phyloP scores from a whole-genome alignment of 2,329 filamentous ascomycete genomes.

The Colletotrichum lindemuthianum region DNA sequence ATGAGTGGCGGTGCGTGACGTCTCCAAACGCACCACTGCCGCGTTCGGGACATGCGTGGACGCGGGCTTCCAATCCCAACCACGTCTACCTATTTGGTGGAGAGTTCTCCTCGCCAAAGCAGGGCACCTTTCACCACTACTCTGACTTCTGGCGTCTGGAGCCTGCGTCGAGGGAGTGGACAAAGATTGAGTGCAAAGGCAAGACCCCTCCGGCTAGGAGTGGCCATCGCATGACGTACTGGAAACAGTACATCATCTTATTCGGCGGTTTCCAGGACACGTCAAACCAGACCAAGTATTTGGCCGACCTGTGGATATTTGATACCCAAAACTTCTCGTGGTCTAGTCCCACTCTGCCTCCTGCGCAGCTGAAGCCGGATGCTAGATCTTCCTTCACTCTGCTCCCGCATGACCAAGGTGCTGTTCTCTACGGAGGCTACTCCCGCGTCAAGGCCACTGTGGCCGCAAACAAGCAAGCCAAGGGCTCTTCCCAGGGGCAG shows the following conservation, averaged over 20 bases:
- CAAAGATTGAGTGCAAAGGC: conserved; percentile 81
- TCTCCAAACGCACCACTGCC: conserved; percentile 92
- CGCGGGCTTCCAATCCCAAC: conserved; percentile 83
- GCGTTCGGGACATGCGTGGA: conserved; percentile 94
- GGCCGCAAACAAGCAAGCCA: conserved; percentile 69
- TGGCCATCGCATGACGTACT: conserved; percentile 96
- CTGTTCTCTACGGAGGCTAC: conserved; percentile 92
- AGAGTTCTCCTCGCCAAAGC: conserved; percentile 96
- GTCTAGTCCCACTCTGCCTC: conserved; percentile 79
- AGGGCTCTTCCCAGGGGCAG: conserved; percentile 68
- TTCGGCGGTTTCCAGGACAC: conserved; percentile 99
- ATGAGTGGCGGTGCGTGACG: conserved; percentile 91
- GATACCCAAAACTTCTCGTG: conserved; percentile 89
- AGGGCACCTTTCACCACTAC: conserved; percentile 99
- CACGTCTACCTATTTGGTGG: conserved; percentile 94
- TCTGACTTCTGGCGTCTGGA: conserved; percentile 98
- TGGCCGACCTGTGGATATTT: conserved; percentile 95
- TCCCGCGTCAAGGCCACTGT: conserved; percentile 84
- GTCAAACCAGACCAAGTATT: conserved; percentile 91
- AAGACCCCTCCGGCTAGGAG: conserved; percentile 85
- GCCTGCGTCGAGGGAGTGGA: conserved; percentile 87
- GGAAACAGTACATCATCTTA: conserved; percentile 94
- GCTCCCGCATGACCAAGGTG: conserved; percentile 88
- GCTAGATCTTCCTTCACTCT: conserved; percentile 91
- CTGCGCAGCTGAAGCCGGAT: conserved; percentile 87